Evolutionary conservation across 2,329 filamentous ascomycete genomes (phyloP).

Genomic region (Exophiala alcalophila): DNA sequence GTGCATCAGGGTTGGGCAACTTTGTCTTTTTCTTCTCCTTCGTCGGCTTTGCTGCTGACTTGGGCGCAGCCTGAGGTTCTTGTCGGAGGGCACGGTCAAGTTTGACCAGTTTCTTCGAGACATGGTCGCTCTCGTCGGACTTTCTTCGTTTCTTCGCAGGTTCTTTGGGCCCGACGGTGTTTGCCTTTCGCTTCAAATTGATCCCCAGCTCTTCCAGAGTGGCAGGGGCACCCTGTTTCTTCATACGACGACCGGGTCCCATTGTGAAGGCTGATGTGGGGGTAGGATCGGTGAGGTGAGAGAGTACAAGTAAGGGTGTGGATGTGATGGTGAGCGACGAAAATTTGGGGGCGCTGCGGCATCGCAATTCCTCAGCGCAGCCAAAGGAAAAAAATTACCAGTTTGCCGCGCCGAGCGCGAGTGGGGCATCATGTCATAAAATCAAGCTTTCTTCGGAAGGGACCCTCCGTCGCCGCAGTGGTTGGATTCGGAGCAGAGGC

Average conservation of each 20-base stretch:
- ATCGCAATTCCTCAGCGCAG: too few relatives aligned
- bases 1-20: slow-evolving; percentile 32
- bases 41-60: slow-evolving; percentile 34
- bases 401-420: background rate
- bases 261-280: slow-evolving; percentile 46
- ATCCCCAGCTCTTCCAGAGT: slow-evolving; percentile 70
- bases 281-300: background rate
- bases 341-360: slow-evolving; percentile 7
- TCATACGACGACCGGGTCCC: slow-evolving; percentile 89
- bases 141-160: slow-evolving; percentile 65
- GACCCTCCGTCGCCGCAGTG: slow-evolving; percentile 11
- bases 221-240: slow-evolving; percentile 87
- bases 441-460: background rate
- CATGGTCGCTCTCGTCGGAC: slow-evolving; percentile 44
- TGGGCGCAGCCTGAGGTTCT: slow-evolving; percentile 33
- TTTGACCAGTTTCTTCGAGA: slow-evolving; percentile 44
- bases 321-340: slow-evolving; percentile 2
- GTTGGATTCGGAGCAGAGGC: too few relatives aligned
- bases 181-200: slow-evolving; percentile 77
- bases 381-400: too few relatives aligned
- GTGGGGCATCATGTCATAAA: background rate
- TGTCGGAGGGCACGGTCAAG: slow-evolving; percentile 32
- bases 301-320: background rate
- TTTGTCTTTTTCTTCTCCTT: slow-evolving; percentile 36
- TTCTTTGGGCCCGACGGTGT: slow-evolving; percentile 60